These are phyloP conservation scores for Pugionium dolabratum DNA, from an alignment of 345 rosid species.

Conservation along the genomic window DNA sequence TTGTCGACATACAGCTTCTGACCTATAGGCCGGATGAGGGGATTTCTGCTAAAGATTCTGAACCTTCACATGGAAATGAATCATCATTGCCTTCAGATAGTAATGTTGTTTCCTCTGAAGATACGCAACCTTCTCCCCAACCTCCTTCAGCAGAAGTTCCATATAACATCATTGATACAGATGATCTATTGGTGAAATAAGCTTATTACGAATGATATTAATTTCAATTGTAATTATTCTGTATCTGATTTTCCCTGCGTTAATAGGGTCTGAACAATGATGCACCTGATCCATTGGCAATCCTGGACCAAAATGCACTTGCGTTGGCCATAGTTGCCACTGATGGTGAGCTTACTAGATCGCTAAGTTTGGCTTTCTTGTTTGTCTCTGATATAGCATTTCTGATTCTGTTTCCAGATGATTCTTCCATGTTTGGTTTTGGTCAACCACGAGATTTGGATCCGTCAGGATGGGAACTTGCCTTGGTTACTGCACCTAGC, in stretches of 20 bases:
- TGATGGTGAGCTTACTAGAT: slow-evolving; percentile 49
- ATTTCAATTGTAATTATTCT: background rate
- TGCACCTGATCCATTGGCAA: slow-evolving; percentile 54
- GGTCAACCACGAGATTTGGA: slow-evolving; percentile 57
- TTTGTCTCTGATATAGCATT: background rate
- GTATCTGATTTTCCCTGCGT: background rate
- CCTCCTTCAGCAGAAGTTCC: slow-evolving; percentile 50
- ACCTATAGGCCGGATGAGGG: slow-evolving; percentile 77
- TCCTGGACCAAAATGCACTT: slow-evolving; percentile 77
- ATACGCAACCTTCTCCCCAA: slow-evolving; percentile 43
- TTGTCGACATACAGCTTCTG: slow-evolving; percentile 58
- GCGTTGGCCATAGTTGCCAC: slow-evolving; percentile 72
- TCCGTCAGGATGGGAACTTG: slow-evolving; percentile 85
- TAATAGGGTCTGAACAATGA: slow-evolving; percentile 60
- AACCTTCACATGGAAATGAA: slow-evolving; percentile 54
- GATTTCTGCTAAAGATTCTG: slow-evolving; percentile 50
- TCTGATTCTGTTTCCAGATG: slow-evolving; percentile 44
- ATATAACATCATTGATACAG: slow-evolving; percentile 59
- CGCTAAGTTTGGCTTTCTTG: slow-evolving; percentile 4
- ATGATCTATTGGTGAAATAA: slow-evolving; percentile 77
- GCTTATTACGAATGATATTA: slow-evolving; percentile 1
- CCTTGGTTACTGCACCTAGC: slow-evolving; percentile 73
- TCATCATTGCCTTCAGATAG: slow-evolving; percentile 50
- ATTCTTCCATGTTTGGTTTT: slow-evolving; percentile 51
- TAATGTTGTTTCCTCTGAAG: slow-evolving; percentile 49